phyloP scores from a whole-genome alignment of 2,329 filamentous ascomycete genomes.

The Orbilia ellipsospora region DNA sequence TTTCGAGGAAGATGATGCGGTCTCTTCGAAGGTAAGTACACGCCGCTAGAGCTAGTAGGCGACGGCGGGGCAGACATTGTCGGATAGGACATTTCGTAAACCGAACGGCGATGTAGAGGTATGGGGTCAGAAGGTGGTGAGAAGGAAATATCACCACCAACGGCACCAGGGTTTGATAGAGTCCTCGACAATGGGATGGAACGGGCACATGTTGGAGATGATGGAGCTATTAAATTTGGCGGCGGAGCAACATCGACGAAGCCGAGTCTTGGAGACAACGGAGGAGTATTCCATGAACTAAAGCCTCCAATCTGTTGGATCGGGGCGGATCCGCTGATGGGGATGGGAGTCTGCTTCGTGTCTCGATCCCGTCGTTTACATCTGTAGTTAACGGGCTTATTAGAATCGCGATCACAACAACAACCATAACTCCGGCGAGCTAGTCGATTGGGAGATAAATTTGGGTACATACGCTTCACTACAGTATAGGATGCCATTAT shows the following conservation, averaged over 20 bases:
- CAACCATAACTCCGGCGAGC: background rate
- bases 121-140: constrained; percentile 55
- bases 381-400: constrained; percentile 26
- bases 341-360: constrained; percentile 42
- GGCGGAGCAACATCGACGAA: constrained; percentile 49
- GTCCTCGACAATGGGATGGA: constrained; percentile 45
- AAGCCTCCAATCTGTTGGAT: constrained; percentile 41
- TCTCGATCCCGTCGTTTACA: constrained; percentile 48
- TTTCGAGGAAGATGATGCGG: constrained; percentile 56
- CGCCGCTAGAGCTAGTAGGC: constrained; percentile 44
- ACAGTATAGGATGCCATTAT: constrained; percentile 58
- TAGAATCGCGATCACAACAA: background rate
- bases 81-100: constrained; percentile 46
- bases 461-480: constrained; percentile 47
- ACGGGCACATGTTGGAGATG: constrained; percentile 48
- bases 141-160: constrained; percentile 34
- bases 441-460: background rate
- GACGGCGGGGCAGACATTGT: constrained; percentile 51
- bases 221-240: constrained; percentile 51
- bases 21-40: constrained; percentile 39
- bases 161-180: constrained; percentile 24
- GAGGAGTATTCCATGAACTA: constrained; percentile 52
- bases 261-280: constrained; percentile 46
- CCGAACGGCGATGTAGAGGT: constrained; percentile 42
- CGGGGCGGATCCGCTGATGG: constrained; percentile 45